Conservation (phyloP, 306 rosid species). For the Medicago arabica region DNA sequence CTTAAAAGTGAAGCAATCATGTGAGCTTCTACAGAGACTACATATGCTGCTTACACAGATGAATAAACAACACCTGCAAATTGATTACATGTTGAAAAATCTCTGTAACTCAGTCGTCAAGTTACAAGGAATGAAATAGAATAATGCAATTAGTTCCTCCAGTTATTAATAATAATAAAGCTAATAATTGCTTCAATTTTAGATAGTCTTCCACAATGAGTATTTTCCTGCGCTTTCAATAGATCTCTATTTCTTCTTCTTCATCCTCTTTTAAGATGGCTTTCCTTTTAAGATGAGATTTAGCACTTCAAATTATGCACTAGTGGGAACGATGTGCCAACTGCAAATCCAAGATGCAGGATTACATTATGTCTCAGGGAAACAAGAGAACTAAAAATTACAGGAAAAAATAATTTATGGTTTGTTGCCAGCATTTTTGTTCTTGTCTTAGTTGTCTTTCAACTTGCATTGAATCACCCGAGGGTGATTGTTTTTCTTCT, state of each 20-base stretch:
- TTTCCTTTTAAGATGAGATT: not conserved
- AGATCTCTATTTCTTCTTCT: not conserved
- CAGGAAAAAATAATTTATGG: not conserved
- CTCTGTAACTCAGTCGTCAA: conserved; percentile 27
- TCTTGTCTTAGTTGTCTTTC: not conserved
- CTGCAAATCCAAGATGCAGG: not conserved
- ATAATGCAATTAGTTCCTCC: conserved; percentile 29
- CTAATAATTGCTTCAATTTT: conserved; percentile 13
- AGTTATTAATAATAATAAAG: conserved; percentile 38
- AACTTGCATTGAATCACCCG: not conserved
- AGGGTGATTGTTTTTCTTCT: not conserved
- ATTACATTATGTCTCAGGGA: not conserved
- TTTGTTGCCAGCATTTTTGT: not conserved
- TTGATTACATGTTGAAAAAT: conserved; percentile 27
- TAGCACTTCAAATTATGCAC: not conserved
- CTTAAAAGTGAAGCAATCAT: conserved; percentile 12
- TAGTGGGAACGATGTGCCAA: not conserved
- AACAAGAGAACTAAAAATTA: not conserved
- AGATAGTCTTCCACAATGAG: conserved; percentile 12
- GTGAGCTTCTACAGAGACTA: conserved; percentile 14
- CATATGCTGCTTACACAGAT: conserved; percentile 10
- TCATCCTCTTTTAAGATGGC: too few relatives aligned
- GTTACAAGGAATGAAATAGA: conserved; percentile 30
- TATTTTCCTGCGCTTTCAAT: conserved; percentile 13
- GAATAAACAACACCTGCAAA: conserved; percentile 25